Evolutionary conservation across 371 early-diverging fungal species (phyloP).

Genomic region (Actinomucor elegans): DNA sequence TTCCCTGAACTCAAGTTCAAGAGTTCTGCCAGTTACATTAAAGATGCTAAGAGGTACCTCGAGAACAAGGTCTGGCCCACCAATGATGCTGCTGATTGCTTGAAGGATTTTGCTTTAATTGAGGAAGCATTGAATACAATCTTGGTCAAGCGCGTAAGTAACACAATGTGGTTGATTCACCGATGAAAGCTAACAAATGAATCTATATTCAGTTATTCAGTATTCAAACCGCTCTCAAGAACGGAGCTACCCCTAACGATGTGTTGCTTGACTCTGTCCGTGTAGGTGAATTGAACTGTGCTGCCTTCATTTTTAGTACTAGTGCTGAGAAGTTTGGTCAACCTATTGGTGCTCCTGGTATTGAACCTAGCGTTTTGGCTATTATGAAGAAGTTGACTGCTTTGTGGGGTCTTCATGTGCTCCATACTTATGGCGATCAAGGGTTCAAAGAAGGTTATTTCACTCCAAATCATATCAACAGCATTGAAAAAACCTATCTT

Average conservation of each 20-base stretch:
- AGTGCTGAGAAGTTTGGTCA: constrained; percentile 33
- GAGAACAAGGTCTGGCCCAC: constrained; percentile 23
- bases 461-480: constrained; percentile 44
- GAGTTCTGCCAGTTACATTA: constrained; percentile 35
- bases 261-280: constrained; percentile 36
- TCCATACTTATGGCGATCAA: constrained; percentile 48
- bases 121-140: constrained; percentile 34
- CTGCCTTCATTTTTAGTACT: constrained; percentile 30
- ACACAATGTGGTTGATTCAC: too few relatives aligned
- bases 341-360: constrained; percentile 23
- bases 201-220: constrained; percentile 27
- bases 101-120: constrained; percentile 27
- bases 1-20: constrained; percentile 36
- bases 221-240: constrained; percentile 26
- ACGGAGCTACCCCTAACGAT: constrained; percentile 21
- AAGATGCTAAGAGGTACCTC: constrained; percentile 32
- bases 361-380: constrained; percentile 18
- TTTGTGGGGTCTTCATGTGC: constrained; percentile 40
- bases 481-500: constrained; percentile 28
- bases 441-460: constrained; percentile 57
- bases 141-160: constrained; percentile 39
- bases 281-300: constrained; percentile 39
- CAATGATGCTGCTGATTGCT: constrained; percentile 18
- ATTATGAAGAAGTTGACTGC: constrained; percentile 37
- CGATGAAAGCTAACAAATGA: too few relatives aligned